Evolutionary conservation across 2,329 filamentous ascomycete species (phyloP), one percentile per base, ranked within the genome.

Genomic region (Cercospora beticola): DNA sequence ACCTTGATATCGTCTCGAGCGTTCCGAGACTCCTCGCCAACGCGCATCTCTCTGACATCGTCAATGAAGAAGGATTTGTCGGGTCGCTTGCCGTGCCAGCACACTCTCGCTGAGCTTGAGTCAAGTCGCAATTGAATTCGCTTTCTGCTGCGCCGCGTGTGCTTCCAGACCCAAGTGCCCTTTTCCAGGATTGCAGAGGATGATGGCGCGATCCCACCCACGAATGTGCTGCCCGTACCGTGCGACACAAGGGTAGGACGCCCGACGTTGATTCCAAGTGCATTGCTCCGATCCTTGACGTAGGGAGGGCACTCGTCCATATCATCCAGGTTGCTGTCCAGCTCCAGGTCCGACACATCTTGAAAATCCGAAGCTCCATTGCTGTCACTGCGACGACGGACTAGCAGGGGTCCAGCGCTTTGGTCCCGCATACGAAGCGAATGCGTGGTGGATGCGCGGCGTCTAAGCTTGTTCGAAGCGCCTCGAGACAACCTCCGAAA

Each of bases 61-160:
- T 99, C 95, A 71, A 99, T 92, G 79, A 97, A 96, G 72, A 99
- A 91, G 64, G 88, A 89, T 79, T 97, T 98, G 26, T 89, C 87
- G 0, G 91, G 89, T 40, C 92, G 89, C 8, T 86, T 88, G 58
- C 89, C 87, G 79, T 97, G 92, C 94, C 94, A 98, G 28, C 87
- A 91, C 26, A 99, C 92, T 79, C 93, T 95, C 69, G 92, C 94
- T 1, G 91, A 87, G 76, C 94, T 91, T 26, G 91, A 86, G 75
- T 98, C 93, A 26, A 98, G 88, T 63, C 90, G 88, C 74, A 97
- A 88, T 28, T 86, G 87, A 77, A 95, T 93, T 65, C 86, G 83
- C 71, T 90, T 89, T 73, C 86, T 89, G 79, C 87, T 89, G 76
- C 94, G 95, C 82, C 92, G 94, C 57, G 93, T 94, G 30, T 97